Conservation (phyloP, 2,329 filamentous ascomycete genomes). For the Fusarium albidum region DNA sequence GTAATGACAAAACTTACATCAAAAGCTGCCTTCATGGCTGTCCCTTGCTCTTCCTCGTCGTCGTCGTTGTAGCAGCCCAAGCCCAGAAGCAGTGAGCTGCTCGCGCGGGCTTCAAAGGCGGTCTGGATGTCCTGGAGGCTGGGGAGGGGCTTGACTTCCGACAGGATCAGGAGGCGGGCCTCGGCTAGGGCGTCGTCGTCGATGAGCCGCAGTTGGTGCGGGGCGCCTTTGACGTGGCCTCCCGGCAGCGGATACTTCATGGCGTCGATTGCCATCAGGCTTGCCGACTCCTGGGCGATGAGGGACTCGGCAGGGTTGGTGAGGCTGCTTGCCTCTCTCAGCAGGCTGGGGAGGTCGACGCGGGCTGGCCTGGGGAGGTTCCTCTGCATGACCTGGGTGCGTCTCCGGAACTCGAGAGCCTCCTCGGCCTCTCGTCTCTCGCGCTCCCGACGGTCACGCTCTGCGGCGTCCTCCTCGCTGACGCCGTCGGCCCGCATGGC, state of each 20-base stretch:
- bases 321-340: constrained; percentile 68
- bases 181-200: constrained; percentile 76
- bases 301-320: constrained; percentile 71
- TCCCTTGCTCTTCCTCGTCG: constrained; percentile 73
- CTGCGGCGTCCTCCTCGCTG: constrained; percentile 68
- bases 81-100: constrained; percentile 73
- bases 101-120: constrained; percentile 62
- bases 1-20: constrained; percentile 61
- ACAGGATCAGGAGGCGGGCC: constrained; percentile 78
- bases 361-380: constrained; percentile 78
- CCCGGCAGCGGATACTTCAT: constrained; percentile 75
- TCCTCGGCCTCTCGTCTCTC: constrained; percentile 76
- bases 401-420: constrained; percentile 80
- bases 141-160: constrained; percentile 67
- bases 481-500: constrained; percentile 54
- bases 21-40: constrained; percentile 74
- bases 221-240: constrained; percentile 68
- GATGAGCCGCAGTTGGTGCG: constrained; percentile 68
- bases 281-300: constrained; percentile 79
- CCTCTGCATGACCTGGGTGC: constrained; percentile 91
- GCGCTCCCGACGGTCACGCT: constrained; percentile 80
- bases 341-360: constrained; percentile 74
- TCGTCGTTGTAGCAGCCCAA: constrained; percentile 83
- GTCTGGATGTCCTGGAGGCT: constrained; percentile 60
- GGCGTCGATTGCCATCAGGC: constrained; percentile 85